Evolutionary conservation across 2,329 filamentous ascomycete genomes (phyloP).

Genomic region (Hypoxylon sp.): DNA sequence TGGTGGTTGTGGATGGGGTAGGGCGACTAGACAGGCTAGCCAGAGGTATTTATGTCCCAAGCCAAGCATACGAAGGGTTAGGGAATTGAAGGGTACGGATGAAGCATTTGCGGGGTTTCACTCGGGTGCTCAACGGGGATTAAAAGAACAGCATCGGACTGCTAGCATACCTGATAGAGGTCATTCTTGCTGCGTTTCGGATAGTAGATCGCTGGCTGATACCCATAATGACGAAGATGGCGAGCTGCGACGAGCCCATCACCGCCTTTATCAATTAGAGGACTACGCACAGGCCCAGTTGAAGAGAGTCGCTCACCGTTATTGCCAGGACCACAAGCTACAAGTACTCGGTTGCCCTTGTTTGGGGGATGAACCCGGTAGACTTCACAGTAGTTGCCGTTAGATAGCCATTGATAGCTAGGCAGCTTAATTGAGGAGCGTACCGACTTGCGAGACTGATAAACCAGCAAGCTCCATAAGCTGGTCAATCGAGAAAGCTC

Average conservation of each 20-base stretch:
- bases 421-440: conserved; percentile 40
- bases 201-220: conserved; percentile 89
- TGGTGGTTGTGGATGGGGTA: conserved; percentile 2
- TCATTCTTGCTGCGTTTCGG: conserved; percentile 93
- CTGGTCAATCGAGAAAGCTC: conserved; percentile 93
- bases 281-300: conserved; percentile 17
- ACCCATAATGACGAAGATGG: conserved; percentile 92
- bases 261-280: conserved; percentile 71
- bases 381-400: conserved; percentile 63
- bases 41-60: conserved; percentile 2
- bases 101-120: not conserved
- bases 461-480: conserved; percentile 97
- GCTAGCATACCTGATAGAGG: conserved; percentile 77
- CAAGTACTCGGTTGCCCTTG: conserved; percentile 78
- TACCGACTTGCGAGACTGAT: conserved; percentile 90
- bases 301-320: conserved; percentile 63
- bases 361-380: conserved; percentile 83
- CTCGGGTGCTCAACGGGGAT: conserved; percentile 1
- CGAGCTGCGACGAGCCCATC: conserved; percentile 95
- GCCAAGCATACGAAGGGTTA: conserved; percentile 3
- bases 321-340: conserved; percentile 90
- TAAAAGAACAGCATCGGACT: conserved; percentile 37
- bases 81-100: not conserved
- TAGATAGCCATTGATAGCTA: conserved; percentile 11
- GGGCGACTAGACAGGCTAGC: not conserved